A percentile compares a stretch with the other conserved stretches of the same genome.
Evolutionary conservation across 2,329 filamentous ascomycete genomes (phyloP).

Genomic region (Verticillium longisporum): DNA sequence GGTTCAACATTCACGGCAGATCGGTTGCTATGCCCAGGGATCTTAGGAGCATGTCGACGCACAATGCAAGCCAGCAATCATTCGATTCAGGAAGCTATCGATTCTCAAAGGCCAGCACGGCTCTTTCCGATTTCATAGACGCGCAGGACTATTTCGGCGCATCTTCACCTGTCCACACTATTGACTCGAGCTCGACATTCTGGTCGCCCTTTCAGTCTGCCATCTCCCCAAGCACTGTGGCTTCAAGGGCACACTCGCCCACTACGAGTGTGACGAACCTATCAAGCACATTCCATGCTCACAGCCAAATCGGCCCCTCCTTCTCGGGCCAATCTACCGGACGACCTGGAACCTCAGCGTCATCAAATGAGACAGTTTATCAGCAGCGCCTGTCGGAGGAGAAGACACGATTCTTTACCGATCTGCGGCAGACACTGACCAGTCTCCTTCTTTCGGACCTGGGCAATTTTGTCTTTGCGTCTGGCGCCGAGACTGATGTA

Average conservation of each 20-base stretch:
- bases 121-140: conserved; percentile 60
- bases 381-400: conserved; percentile 57
- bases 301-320: conserved; percentile 33
- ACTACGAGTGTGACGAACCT: conserved; percentile 55
- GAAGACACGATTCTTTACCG: conserved; percentile 70
- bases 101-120: conserved; percentile 47
- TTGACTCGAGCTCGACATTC: conserved; percentile 72
- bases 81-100: conserved; percentile 63
- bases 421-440: conserved; percentile 72
- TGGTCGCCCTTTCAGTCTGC: conserved; percentile 81
- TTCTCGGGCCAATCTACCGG: conserved; percentile 41
- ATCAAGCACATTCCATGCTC: conserved; percentile 34
- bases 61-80: conserved; percentile 63
- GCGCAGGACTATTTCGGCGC: conserved; percentile 65
- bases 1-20: conserved; percentile 34
- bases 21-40: conserved; percentile 37
- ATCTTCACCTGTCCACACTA: conserved; percentile 61
- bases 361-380: conserved; percentile 61
- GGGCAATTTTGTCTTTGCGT: conserved; percentile 77
- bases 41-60: conserved; percentile 49
- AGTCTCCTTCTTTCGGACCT: conserved; percentile 85
- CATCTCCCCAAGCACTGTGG: conserved; percentile 54
- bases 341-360: conserved; percentile 59
- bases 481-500: conserved; percentile 84
- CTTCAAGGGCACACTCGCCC: conserved; percentile 53